Evolutionary conservation across 139 green algal genomes (phyloP), one percentile per base, ranked within the genome.

Genomic region (Tetraselmis striata): DNA sequence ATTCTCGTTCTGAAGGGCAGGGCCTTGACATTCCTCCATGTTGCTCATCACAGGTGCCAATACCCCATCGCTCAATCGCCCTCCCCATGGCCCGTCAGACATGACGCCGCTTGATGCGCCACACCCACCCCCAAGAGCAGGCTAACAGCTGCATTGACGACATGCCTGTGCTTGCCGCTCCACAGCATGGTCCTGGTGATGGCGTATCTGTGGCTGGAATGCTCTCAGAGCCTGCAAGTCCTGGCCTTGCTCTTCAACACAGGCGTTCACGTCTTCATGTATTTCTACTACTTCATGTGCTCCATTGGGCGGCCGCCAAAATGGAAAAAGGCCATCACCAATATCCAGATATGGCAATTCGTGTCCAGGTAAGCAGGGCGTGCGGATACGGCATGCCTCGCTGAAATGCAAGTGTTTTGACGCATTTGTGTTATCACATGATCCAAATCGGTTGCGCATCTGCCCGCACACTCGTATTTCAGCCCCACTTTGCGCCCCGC

Each of bases 231-330:
- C 1, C 83, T 92, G 32, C 87, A 91, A 78, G 81, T 81, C 31
- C 86, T 92, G 29, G 88, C 79, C 0, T 59, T 92, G 32, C 79
- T 89, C 18, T 89, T 79, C 22, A 92, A 92, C 81, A 90, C 87
- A 26, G 79, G 75, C 32, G 84, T 92, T 25, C 88, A 92, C 77
- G 83, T 91, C 27, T 75, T 91, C 76, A 92, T 92, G 88, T 92
- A 92, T 81, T 85, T 30, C 2, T 87, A 87, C 59, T 87, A 85
- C 67, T 87, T 87, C 67, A 30, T 83, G 31, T 83, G 59, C 29
- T 45, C 76, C 27, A 67, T 84, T 1, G 58, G 59, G 2, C 29
- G 30, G 32, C 59, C 28, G 30, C 84, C 84, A 1, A 27, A 1
- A 18, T 87, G 84, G 84, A 87, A 87, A 29, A 80, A 82, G 84